Evolutionary conservation across 805 yeast genomes (phyloP).

Genomic region (Ogataea salicorniae): DNA sequence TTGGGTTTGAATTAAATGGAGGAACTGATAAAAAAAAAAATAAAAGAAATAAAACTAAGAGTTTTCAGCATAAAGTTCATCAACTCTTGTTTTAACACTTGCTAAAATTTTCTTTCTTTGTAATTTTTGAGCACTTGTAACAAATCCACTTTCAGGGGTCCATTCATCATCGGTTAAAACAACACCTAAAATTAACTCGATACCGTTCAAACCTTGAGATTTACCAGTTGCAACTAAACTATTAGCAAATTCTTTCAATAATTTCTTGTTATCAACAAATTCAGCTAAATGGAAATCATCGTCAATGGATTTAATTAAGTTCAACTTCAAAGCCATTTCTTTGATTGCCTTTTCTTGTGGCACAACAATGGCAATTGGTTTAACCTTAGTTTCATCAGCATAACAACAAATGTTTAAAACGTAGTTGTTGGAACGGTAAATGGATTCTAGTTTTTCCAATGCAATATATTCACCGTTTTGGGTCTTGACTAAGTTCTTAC

Average conservation of each 20-base stretch:
- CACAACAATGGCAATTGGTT: constrained; percentile 86
- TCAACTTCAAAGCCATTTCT: constrained; percentile 52
- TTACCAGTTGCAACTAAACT: constrained; percentile 70
- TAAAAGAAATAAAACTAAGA: not conserved
- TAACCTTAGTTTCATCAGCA: constrained; percentile 82
- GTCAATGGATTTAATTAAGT: constrained; percentile 36
- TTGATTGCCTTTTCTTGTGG: constrained; percentile 69
- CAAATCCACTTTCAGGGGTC: constrained; percentile 95
- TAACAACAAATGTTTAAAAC: constrained; percentile 86
- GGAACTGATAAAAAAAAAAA: not conserved
- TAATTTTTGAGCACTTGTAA: constrained; percentile 92
- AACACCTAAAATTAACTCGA: constrained; percentile 76
- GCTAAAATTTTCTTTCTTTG: constrained; percentile 86
- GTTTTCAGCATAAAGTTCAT: constrained; percentile 46
- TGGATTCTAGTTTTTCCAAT: constrained; percentile 86
- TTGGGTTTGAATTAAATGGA: not conserved
- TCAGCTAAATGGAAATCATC: constrained; percentile 40
- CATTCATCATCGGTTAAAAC: constrained; percentile 85
- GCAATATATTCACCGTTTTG: constrained; percentile 97
- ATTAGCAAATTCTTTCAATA: constrained; percentile 49
- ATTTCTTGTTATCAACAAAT: constrained; percentile 50
- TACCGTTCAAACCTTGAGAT: constrained; percentile 75
- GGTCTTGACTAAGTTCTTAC: constrained; percentile 93
- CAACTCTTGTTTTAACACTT: constrained; percentile 62
- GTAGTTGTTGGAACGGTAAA: constrained; percentile 75